phyloP scores from a whole-genome alignment of 108 stramenopile species.

The Skeletonema grethae region DNA sequence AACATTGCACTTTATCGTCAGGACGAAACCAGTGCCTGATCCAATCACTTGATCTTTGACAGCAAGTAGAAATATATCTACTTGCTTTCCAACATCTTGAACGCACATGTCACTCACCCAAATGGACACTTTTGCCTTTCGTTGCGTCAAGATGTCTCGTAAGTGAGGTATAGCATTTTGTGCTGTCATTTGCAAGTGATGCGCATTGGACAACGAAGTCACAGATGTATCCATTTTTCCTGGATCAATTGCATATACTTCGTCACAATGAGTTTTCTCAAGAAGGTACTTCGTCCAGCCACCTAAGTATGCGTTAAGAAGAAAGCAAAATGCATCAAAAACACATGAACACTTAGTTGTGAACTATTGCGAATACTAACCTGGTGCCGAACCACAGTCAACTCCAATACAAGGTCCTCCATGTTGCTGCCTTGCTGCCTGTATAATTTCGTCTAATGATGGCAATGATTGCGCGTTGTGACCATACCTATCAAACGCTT shows the following conservation, averaged over 20 bases:
- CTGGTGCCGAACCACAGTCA: conserved; percentile 74
- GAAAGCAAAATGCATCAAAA: neutral
- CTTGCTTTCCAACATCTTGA: conserved; percentile 50
- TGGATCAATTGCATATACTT: conserved; percentile 66
- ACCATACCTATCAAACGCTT: conserved; percentile 64
- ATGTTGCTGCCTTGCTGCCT: neutral
- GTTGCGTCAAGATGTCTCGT: conserved; percentile 10
- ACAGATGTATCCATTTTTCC: conserved; percentile 49
- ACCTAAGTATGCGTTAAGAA: neutral
- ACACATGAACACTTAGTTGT: neutral
- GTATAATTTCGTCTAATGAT: neutral
- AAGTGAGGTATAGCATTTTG: conserved; percentile 38
- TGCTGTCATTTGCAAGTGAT: conserved; percentile 48
- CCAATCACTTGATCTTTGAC: conserved; percentile 33
- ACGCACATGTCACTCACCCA: conserved; percentile 75
- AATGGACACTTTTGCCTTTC: conserved; percentile 25
- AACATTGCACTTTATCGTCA: conserved; percentile 65
- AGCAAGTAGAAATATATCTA: conserved; percentile 54
- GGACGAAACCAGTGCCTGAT: conserved; percentile 45
- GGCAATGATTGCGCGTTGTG: conserved; percentile 9
- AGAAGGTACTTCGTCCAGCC: conserved; percentile 74
- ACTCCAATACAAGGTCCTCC: conserved; percentile 26
- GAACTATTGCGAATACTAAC: neutral
- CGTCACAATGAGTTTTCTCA: conserved; percentile 34
- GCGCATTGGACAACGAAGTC: conserved; percentile 13